These are phyloP conservation scores for Citrullus colocynthis DNA, from an alignment of 306 rosid species.

Conservation along the genomic window DNA sequence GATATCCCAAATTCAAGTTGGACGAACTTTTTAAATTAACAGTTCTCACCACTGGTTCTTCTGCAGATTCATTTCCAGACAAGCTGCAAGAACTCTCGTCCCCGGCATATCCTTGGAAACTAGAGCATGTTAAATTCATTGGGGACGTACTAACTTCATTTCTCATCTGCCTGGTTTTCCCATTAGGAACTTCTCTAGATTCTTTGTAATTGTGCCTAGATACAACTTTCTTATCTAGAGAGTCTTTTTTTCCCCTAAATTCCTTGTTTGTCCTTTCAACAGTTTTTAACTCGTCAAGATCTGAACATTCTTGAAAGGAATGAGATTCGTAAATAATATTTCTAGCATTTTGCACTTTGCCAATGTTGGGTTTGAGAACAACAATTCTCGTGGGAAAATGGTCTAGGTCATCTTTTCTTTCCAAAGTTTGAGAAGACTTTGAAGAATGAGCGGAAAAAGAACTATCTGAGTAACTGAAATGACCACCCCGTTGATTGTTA, in stretches of 20 bases:
- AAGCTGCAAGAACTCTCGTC: slow-evolving; percentile 58
- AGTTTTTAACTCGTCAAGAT: slow-evolving; percentile 23
- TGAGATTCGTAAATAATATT: slow-evolving; percentile 35
- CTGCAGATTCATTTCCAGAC: slow-evolving; percentile 56
- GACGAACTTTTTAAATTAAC: slow-evolving; percentile 27
- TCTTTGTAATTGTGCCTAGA: slow-evolving; percentile 49
- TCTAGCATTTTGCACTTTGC: slow-evolving; percentile 42
- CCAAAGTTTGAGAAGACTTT: slow-evolving; percentile 33
- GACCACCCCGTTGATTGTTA: slow-evolving; percentile 32
- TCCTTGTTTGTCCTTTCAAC: slow-evolving; percentile 30
- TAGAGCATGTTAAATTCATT: slow-evolving; percentile 28
- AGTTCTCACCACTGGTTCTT: slow-evolving; percentile 34
- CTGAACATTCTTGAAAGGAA: slow-evolving; percentile 46
- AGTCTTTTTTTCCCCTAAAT: slow-evolving; percentile 16
- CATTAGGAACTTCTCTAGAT: slow-evolving; percentile 64
- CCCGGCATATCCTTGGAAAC: slow-evolving; percentile 51
- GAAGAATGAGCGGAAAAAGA: slow-evolving; percentile 31
- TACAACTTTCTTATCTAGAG: slow-evolving; percentile 22
- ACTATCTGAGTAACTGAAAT: slow-evolving; percentile 33
- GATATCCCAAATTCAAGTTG: slow-evolving; percentile 27
- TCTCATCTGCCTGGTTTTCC: slow-evolving; percentile 63
- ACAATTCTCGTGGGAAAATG: slow-evolving; percentile 65
- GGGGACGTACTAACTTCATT: slow-evolving; percentile 26
- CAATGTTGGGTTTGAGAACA: slow-evolving; percentile 80
- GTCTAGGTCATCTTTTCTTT: slow-evolving; percentile 27